Evolutionary conservation across 176 grass and related monocot species (phyloP), one percentile per base, ranked within the genome.

Genomic region (Oryza australiensis): DNA sequence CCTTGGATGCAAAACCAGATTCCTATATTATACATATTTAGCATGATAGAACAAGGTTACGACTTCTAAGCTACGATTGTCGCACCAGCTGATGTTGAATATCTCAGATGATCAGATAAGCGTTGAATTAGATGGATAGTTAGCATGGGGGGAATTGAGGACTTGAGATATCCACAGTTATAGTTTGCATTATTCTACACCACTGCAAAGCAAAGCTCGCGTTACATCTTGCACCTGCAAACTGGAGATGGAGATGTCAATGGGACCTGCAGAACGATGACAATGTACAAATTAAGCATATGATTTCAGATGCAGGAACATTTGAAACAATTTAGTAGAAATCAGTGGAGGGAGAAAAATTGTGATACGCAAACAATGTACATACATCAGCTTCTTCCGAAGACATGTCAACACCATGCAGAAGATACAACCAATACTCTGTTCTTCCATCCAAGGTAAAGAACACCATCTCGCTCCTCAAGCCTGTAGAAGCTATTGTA

Each of bases 391-490:
- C 18, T 75, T 68, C 62, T 80, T 53, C 49, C 12, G 3, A 69
- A 80, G 42, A 67, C 63, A 75, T 69, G 76, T 86, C 60, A 90
- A 18, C 77, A 78, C 88, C 88, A 90, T 78, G 88, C 88, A 65
- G 83, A 90, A 73, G 88, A 90, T 33, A 90, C 88, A 72, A 90
- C 88, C 74, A 90, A 73, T 55, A 73, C 83, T 78, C 88, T 90
- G 15, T 86, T 60, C 60, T 86, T 90, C 88, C 88, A 90, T 73
- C 88, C 88, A 78, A 90, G 88, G 35, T 90, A 86, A 73, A 90
- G 88, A 35, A 86, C 60, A 65, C 83, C 83, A 28, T 86, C 67
- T 82, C 67, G 45, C 53, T 90, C 88, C 27, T 82, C 88, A 81
- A 90, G 88, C 57, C 73, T 82, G 48, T 90, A 90, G 48, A 65